Percentiles rank a stretch among this genome's conserved stretches.
These are phyloP conservation scores for Notholithocarpus densiflorus DNA, from an alignment of 306 rosid genomes.

Conservation along the genomic window DNA sequence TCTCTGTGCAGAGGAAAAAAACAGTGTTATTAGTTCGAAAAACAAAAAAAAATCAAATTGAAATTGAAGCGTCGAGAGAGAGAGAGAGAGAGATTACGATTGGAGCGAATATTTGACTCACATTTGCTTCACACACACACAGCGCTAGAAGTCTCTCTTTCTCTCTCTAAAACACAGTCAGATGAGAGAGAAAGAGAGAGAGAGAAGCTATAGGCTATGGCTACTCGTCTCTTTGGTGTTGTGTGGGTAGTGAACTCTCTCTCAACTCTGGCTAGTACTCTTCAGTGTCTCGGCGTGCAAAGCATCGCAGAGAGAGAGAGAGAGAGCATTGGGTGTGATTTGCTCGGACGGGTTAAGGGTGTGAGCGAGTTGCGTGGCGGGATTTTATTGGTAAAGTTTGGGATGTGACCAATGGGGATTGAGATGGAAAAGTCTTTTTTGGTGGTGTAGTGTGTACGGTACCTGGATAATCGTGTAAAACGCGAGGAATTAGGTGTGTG, in stretches of 20 bases:
- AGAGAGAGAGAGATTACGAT: neutral
- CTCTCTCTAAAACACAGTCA: neutral
- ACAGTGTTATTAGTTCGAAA: neutral
- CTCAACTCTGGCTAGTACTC: no score
- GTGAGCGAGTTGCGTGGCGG: neutral
- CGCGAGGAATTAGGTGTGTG: neutral
- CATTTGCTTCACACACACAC: neutral
- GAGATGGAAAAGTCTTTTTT: neutral
- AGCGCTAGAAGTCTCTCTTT: neutral
- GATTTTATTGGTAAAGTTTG: neutral
- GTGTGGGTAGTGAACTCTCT: no score
- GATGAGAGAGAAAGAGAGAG: neutral
- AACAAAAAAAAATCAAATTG: neutral
- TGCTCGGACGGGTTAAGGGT: neutral
- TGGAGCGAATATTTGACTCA: neutral
- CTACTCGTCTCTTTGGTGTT: neutral
- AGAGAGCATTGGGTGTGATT: no score
- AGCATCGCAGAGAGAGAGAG: neutral
- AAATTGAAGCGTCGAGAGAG: no score
- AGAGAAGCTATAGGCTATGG: neutral
- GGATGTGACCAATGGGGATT: neutral
- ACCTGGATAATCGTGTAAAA: neutral
- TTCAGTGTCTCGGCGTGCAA: neutral
- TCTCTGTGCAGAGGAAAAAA: constrained; percentile 19
- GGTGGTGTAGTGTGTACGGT: no score